Base-by-base conservation (phyloP, 1,284 basidiomycete genomes). In the Cutaneotrichosporon sp. region DNA sequence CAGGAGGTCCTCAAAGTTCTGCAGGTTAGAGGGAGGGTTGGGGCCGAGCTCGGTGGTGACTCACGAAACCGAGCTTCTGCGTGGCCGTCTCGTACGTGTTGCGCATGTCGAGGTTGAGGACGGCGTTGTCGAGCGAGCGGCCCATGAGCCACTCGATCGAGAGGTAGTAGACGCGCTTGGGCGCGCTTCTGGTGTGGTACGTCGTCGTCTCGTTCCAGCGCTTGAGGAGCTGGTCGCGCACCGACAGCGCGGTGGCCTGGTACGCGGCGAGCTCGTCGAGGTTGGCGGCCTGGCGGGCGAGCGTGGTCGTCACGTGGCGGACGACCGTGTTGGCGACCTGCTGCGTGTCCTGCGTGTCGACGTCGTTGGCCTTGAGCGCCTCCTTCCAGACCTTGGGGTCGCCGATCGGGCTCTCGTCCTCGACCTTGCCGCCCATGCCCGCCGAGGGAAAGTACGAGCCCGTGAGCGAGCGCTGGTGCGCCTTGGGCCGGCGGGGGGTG, bases 201-300 rank as follows among this genome's bases (percentile, higher is more conserved):
- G 64, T 60, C 1, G 76, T 75, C 36, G 79, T 80, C 64, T 76
- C 72, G 63, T 80, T 80, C 79, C 79, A 80, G 60, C 78, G 73
- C 69, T 73, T 68, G 54, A 95, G 84, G 45, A 97, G 84, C 72
- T 91, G 88, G 78, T 95, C 93, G 60, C 91, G 85, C 54, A 89
- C 89, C 42, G 90, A 88, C 42, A 95, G 81, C 0, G 82, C 81
- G 7, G 75, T 78, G 14, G 75, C 74, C 66, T 76, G 74, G 65
- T 75, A 77, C 1, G 74, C 73, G 1, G 70, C 73, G 34, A 90
- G 64, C 73, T 76, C 83, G 77, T 93, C 91, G 57, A 95, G 81
- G 75, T 92, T 95, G 83, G 89, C 89, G 1, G 92, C 86, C 75
- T 92, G 91, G 59, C 92, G 87, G 10, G 91, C 91, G 56, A 97